These are phyloP conservation scores for Apiotrichum mycotoxinovorans DNA, from an alignment of 1,284 basidiomycete species.

Conservation along the genomic window DNA sequence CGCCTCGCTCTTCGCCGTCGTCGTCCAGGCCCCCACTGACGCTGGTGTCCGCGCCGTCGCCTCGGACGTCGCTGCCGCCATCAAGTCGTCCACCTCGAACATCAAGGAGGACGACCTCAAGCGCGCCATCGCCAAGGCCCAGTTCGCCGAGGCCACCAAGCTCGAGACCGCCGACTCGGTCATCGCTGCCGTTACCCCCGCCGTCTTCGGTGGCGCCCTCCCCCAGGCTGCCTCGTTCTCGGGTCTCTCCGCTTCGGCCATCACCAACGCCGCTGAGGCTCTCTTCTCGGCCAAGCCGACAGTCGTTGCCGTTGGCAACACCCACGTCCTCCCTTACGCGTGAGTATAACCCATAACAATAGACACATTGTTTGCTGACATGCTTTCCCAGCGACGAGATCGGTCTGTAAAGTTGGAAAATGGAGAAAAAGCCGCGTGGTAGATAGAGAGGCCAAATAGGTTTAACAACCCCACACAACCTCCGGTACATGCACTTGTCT, in stretches of 20 bases:
- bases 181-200: conserved; percentile 56
- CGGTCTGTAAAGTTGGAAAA: conserved; percentile 59
- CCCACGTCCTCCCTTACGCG: conserved; percentile 69
- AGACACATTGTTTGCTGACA: background rate
- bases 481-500: conserved; percentile 19
- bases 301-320: conserved; percentile 77
- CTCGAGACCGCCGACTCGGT: conserved; percentile 66
- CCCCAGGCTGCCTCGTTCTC: conserved; percentile 61
- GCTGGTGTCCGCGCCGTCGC: conserved; percentile 53
- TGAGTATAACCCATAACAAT: conserved; percentile 23
- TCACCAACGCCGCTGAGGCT: conserved; percentile 57
- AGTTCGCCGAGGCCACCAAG: conserved; percentile 69
- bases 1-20: conserved; percentile 75
- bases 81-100: conserved; percentile 59
- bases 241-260: conserved; percentile 58
- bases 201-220: conserved; percentile 58
- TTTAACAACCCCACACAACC: conserved; percentile 12
- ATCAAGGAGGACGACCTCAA: conserved; percentile 69
- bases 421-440: conserved; percentile 18
- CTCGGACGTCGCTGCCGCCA: conserved; percentile 62
- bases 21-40: conserved; percentile 55
- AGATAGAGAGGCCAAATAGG: conserved; percentile 26
- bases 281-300: conserved; percentile 66
- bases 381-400: conserved; percentile 63
- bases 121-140: conserved; percentile 78